These are phyloP conservation scores for Leishmania martiniquensis DNA, from an alignment of 208 protist genomes.

Conservation along the genomic window DNA sequence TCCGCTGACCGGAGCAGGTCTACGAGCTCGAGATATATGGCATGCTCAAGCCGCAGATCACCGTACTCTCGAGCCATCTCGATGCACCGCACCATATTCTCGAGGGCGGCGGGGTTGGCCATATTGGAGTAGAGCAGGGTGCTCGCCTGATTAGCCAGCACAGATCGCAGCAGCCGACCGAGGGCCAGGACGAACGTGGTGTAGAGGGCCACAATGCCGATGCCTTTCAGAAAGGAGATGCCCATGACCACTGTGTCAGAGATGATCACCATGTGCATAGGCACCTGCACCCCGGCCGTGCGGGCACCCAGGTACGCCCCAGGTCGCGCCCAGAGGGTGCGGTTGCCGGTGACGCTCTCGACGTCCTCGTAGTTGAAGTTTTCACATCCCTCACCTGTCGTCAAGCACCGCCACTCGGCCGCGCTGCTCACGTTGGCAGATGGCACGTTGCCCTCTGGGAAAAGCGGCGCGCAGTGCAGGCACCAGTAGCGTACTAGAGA, in stretches of 20 bases:
- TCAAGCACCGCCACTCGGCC: constrained; percentile 63
- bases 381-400: constrained; percentile 32
- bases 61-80: constrained; percentile 52
- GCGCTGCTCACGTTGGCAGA: constrained; percentile 23
- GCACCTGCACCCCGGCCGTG: background rate
- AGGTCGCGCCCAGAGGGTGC: constrained; percentile 1
- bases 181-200: constrained; percentile 87
- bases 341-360: background rate
- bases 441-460: constrained; percentile 64
- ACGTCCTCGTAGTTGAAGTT: constrained; percentile 56
- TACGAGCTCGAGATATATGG: constrained; percentile 76
- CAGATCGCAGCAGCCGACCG: constrained; percentile 59
- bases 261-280: constrained; percentile 63
- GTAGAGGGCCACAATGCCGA: constrained; percentile 83
- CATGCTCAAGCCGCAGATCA: constrained; percentile 75
- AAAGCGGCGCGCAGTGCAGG: constrained; percentile 67
- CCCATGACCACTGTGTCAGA: constrained; percentile 56
- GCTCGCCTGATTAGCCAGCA: constrained; percentile 57
- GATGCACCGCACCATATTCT: constrained; percentile 64
- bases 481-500: constrained; percentile 70
- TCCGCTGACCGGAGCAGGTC: constrained; percentile 78
- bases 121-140: constrained; percentile 54
- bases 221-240: constrained; percentile 58
- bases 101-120: constrained; percentile 56
- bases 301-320: background rate